A percentile compares a stretch with the other conserved stretches of the same genome.
These are phyloP conservation scores for Rutidosis leptorrhynchoides DNA, from an alignment of 129 eudicot species.

Conservation along the genomic window DNA sequence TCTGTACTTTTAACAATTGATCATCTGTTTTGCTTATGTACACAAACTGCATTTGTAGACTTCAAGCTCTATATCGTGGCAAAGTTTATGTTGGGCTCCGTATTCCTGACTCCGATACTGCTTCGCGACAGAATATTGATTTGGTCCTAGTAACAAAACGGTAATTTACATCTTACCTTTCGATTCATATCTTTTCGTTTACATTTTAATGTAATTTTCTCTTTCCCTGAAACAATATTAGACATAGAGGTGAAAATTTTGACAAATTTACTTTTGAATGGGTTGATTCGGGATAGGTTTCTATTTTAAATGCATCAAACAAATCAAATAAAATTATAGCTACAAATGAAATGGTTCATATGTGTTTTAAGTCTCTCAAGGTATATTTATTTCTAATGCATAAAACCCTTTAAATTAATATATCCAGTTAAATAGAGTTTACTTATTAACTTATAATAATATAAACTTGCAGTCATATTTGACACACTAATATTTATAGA, in stretches of 20 bases:
- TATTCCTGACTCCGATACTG: conserved; percentile 82
- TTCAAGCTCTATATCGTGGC: conserved; percentile 74
- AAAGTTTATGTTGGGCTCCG: conserved; percentile 74
- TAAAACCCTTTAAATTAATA: neutral
- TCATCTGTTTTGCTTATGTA: conserved; percentile 18
- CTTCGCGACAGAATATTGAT: conserved; percentile 61
- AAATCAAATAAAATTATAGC: neutral
- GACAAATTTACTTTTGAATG: neutral
- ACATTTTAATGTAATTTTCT: neutral
- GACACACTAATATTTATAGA: neutral
- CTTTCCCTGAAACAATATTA: conserved; percentile 6
- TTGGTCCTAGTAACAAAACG: conserved; percentile 57
- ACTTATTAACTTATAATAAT: neutral
- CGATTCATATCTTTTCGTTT: neutral
- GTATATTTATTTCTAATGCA: neutral
- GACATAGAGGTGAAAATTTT: neutral
- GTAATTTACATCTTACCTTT: conserved; percentile 36
- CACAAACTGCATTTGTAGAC: conserved; percentile 36
- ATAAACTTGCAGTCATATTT: neutral
- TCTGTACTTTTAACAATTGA: neutral
- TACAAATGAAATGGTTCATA: neutral
- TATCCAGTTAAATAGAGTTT: neutral
- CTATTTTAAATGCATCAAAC: neutral
- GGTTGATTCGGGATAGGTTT: neutral
- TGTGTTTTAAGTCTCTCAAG: neutral